These are phyloP conservation scores for Gamsiella multidivaricata DNA, from an alignment of 192 early-diverging fungal species.

Conservation along the genomic window DNA sequence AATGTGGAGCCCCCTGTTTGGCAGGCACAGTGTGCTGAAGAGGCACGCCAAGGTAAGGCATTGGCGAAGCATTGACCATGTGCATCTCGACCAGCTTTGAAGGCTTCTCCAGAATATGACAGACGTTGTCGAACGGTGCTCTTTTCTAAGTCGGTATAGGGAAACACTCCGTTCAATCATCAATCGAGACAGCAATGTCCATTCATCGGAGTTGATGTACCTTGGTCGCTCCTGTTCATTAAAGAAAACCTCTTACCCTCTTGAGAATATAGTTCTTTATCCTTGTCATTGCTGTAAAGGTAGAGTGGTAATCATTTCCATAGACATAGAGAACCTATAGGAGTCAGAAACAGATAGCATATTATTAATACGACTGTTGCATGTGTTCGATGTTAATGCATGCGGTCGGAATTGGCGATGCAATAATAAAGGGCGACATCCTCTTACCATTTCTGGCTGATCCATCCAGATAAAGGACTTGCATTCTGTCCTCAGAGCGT, in stretches of 20 bases:
- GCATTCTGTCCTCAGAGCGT: slow-evolving; percentile 23
- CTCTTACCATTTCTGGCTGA: slow-evolving; percentile 8
- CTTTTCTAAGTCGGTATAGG: background rate
- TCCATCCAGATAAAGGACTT: slow-evolving; percentile 45
- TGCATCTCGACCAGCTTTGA: slow-evolving; percentile 28
- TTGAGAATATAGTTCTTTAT: slow-evolving; percentile 36
- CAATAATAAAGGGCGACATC: too few relatives aligned
- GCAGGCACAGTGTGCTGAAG: background rate
- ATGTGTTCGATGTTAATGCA: too few relatives aligned
- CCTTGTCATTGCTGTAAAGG: slow-evolving; percentile 19
- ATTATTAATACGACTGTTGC: too few relatives aligned
- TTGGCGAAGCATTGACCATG: background rate
- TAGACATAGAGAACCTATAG: slow-evolving; percentile 21
- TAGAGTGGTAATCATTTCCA: slow-evolving; percentile 4
- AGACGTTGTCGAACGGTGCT: background rate
- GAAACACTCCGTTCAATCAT: too few relatives aligned
- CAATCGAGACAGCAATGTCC: too few relatives aligned
- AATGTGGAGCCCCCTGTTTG: too few relatives aligned
- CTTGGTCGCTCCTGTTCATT: too few relatives aligned
- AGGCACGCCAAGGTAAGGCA: slow-evolving; percentile 4
- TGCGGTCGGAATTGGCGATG: background rate
- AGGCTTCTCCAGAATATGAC: slow-evolving; percentile 40
- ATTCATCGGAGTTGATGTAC: too few relatives aligned
- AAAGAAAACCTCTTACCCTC: slow-evolving; percentile 12
- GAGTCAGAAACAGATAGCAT: background rate